Conservation (phyloP, 2,329 filamentous ascomycete genomes). For the Neopestalotiopsis sp. region DNA sequence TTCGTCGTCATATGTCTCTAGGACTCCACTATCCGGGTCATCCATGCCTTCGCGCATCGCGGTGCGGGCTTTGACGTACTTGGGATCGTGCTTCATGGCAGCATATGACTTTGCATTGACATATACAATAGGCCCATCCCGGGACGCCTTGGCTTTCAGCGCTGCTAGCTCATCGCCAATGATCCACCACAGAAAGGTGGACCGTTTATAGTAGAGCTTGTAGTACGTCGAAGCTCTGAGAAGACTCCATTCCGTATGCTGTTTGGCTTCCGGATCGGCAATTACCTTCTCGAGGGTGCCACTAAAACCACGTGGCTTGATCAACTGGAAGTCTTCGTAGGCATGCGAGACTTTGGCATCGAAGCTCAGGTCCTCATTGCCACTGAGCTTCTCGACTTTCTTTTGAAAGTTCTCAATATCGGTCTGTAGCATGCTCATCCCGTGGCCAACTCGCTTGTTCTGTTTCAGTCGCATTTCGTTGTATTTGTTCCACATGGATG, state of each 20-base stretch:
- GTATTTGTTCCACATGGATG: background rate
- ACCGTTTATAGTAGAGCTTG: slow-evolving; percentile 38
- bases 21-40: background rate
- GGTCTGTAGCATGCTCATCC: background rate
- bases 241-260: slow-evolving; percentile 50
- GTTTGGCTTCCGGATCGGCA: slow-evolving; percentile 32
- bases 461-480: background rate
- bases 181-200: slow-evolving; percentile 52
- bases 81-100: slow-evolving; percentile 31
- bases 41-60: background rate
- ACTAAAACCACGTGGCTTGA: slow-evolving; percentile 24
- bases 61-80: slow-evolving; percentile 28
- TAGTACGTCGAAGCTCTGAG: slow-evolving; percentile 58
- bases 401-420: slow-evolving; percentile 3
- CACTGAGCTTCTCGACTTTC: background rate
- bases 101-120: slow-evolving; percentile 41
- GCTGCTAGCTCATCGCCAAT: slow-evolving; percentile 53
- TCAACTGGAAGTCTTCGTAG: slow-evolving; percentile 30
- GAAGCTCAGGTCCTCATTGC: background rate
- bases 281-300: slow-evolving; percentile 37
- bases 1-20: background rate
- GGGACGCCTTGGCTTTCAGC: slow-evolving; percentile 48
- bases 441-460: background rate
- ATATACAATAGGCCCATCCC: slow-evolving; percentile 31
- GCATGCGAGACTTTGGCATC: background rate